These are phyloP conservation scores for Penicillium sp. DNA, from an alignment of 2,329 filamentous ascomycete genomes.

Conservation along the genomic window DNA sequence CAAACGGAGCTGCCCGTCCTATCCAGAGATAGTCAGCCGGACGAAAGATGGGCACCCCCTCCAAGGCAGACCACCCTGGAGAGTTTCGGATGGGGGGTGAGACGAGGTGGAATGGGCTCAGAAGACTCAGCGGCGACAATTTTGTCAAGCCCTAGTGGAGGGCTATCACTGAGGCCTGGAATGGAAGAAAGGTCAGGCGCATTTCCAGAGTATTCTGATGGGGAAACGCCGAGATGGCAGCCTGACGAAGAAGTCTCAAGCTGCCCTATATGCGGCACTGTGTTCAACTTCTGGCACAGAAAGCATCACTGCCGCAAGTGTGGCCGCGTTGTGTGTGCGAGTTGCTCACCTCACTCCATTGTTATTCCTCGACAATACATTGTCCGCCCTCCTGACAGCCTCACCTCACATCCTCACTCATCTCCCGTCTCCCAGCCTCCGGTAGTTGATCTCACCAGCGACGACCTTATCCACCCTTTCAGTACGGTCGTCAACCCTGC, in stretches of 20 bases:
- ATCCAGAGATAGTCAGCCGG: neutral
- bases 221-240: constrained; percentile 69
- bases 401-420: constrained; percentile 34
- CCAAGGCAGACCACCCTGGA: neutral
- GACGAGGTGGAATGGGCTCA: neutral
- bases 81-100: neutral
- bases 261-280: constrained; percentile 75
- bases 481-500: constrained; percentile 40
- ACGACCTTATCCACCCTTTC: constrained; percentile 25
- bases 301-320: constrained; percentile 98
- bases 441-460: constrained; percentile 44
- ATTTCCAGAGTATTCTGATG: constrained; percentile 2
- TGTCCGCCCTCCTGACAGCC: constrained; percentile 62
- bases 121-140: no score
- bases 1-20: neutral
- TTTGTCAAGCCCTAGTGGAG: neutral
- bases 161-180: neutral
- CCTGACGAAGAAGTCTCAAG: constrained; percentile 74
- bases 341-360: constrained; percentile 89
- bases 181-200: neutral
- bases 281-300: constrained; percentile 78
- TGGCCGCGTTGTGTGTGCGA: constrained; percentile 80
- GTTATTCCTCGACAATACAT: constrained; percentile 92
- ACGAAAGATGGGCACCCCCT: no score
- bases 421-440: constrained; percentile 34